Base-by-base conservation (phyloP, 2,329 filamentous ascomycete species). In the Colletotrichum kahawae region DNA sequence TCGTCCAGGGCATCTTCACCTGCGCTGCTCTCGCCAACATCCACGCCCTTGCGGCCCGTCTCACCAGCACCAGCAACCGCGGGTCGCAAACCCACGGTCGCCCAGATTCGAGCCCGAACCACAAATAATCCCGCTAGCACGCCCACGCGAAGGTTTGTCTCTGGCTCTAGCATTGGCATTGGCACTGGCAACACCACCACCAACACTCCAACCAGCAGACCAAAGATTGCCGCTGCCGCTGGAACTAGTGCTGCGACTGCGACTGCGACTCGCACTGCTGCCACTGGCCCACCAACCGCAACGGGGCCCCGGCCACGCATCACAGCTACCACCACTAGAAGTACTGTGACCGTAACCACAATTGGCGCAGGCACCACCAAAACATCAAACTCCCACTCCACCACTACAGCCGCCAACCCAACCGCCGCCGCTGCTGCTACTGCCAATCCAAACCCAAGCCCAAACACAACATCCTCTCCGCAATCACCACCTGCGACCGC, bases 21-120 rank as follows among this genome's bases (percentile, higher is more conserved):
- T 48, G 38, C 38, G 9, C 38, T 48, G 18, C 38, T 48, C 38
- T 82, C 48, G 84, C 83, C 82, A 83, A 85, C 51, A 80, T 82
- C 75, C 82, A 62, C 79, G 60, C 56, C 77, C 68, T 78, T 81
- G 21, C 66, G 81, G 27, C 82, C 71, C 7, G 24, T 43, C 2
- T 43, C 60, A n/a, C 54, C 62, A 24, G 29, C 62, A 48, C 38
- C 38, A 48, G 38, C 38, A 48, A 12, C 38, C 68, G 29, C 48
- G 36, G 60, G 29, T 54, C 68, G 68, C 68, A 75, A 67, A 48
- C 63, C 68, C n/a, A n/a, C 43, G n/a, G 72, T 34, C 24, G 69
- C 56, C 69, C 72, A 75, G 43, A 27, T 69, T 18, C 34, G 67
- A 60, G 67, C 54, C 34, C 68, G 72, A 67, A 57, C 62, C 62